Evolutionary conservation across 768 basidiomycete genomes (phyloP), one percentile per base, ranked within the genome.

Genomic region (Rhodotorula toruloides): DNA sequence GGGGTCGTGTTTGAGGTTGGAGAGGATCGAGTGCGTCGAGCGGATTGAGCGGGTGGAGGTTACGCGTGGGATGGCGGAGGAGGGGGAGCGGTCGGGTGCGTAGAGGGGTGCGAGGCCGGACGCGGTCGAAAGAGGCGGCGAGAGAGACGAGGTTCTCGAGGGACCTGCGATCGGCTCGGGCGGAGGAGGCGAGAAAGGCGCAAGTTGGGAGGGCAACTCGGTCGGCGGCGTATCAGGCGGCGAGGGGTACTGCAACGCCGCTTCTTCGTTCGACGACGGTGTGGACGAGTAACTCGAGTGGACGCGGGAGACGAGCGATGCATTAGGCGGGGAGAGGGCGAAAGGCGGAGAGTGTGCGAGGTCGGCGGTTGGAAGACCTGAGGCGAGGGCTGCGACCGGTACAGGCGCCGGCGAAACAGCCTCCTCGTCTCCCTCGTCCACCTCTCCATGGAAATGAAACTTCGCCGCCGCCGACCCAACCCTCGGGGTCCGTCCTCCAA

Each of bases 171-270:
- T 37, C 8, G 17, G 36, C 29, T n/a, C 37, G 11, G 29, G n/a
- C n/a, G n/a, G n/a, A n/a, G n/a, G n/a, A n/a, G n/a, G 54, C 34
- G 5, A 34, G 44, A 21, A 42, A 19, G 37, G 39, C 37, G 9
- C 3, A 9, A 13, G n/a, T 2, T 4, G 21, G 17, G 50, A 44
- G 31, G 31, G 59, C 52, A 31, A 11, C 32, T 21, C 32, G 31
- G 25, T 16, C 0, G 66, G 66, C 4, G 66, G 66, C 7, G 60
- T 67, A 2, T 32, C 56, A 0, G 66, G 65, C 3, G 60, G 60
- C 2, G 60, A 67, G 7, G 65, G 65, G 31, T 67, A 67, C n/a
- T 43, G 40, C 46, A 61, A 34, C 27, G 37, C 2, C n/a, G 29
- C 31, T 19, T 17, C 16, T 43, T 5, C 1, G 9, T 10, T 9